Percentiles rank a stretch among this genome's conserved stretches.
These are phyloP conservation scores for Saccharomyces mikatae DNA, from an alignment of 805 yeast genomes.

Conservation along the genomic window DNA sequence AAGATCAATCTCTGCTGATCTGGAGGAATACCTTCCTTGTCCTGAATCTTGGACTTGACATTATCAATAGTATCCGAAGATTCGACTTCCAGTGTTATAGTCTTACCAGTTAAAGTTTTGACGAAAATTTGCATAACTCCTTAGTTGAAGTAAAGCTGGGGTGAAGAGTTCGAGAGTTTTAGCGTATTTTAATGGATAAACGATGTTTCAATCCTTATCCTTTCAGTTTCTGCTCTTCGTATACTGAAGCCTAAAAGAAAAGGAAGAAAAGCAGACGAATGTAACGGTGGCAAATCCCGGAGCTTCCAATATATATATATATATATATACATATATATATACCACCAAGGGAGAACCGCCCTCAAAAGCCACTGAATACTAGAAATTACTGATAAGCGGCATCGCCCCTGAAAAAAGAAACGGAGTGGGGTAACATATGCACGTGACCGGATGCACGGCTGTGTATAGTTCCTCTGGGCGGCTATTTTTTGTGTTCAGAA, in stretches of 20 bases:
- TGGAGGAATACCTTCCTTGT: constrained; percentile 91
- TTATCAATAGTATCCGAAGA: constrained; percentile 89
- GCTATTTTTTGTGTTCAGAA: neutral
- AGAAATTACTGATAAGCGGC: neutral
- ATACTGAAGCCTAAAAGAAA: neutral
- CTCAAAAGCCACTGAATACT: neutral
- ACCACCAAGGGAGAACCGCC: neutral
- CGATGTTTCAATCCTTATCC: neutral
- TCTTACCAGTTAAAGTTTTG: constrained; percentile 79
- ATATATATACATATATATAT: neutral
- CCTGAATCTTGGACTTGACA: constrained; percentile 85
- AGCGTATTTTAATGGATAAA: neutral
- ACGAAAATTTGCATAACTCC: constrained; percentile 74
- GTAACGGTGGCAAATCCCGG: neutral
- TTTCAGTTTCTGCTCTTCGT: neutral
- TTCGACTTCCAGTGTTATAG: constrained; percentile 74
- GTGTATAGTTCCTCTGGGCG: neutral
- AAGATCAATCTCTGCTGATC: constrained; percentile 89
- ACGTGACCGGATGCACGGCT: neutral
- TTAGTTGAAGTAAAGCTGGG: constrained; percentile 10
- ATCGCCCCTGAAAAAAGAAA: neutral
- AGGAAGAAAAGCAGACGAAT: neutral
- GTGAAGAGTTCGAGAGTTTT: neutral
- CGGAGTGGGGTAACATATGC: neutral
- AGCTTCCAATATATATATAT: neutral